Percentiles rank a stretch among this genome's conserved stretches.
These are phyloP conservation scores for Talaromyces funiculosus DNA, from an alignment of 2,329 filamentous ascomycete species.

Conservation along the genomic window DNA sequence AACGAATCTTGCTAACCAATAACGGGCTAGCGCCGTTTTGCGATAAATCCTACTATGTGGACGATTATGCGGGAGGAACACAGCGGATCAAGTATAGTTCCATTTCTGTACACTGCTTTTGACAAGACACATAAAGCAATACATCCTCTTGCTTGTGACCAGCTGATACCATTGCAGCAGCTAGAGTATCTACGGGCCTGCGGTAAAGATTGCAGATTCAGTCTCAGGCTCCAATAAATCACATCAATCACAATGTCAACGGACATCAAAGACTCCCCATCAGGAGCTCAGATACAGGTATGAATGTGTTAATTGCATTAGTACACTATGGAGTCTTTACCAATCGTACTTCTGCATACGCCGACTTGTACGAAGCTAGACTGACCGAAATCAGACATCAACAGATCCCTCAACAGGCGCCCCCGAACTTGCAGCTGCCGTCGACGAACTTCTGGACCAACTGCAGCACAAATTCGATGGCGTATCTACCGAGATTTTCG, in stretches of 20 bases:
- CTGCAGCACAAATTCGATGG: slow-evolving; percentile 79
- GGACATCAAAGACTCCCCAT: slow-evolving; percentile 8
- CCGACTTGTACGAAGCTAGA: background rate
- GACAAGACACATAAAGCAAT: background rate
- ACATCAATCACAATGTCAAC: slow-evolving; percentile 9
- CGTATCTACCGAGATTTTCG: slow-evolving; percentile 79
- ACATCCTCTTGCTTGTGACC: background rate
- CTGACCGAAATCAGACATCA: slow-evolving; percentile 2
- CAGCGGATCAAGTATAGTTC: background rate
- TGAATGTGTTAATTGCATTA: background rate
- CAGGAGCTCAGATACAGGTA: background rate
- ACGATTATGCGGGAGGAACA: background rate
- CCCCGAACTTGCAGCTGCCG: slow-evolving; percentile 63
- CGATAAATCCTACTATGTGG: background rate
- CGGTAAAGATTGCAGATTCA: background rate
- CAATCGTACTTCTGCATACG: too few relatives aligned
- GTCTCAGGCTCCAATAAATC: background rate
- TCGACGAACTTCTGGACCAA: slow-evolving; percentile 81
- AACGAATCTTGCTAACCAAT: background rate
- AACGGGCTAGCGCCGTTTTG: background rate
- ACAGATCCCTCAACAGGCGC: slow-evolving; percentile 20
- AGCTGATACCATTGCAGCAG: background rate
- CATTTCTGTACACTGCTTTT: background rate
- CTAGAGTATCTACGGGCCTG: background rate
- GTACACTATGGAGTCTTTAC: background rate